Evolutionary conservation across 1,284 basidiomycete species (phyloP), one percentile per base, ranked within the genome.

Genomic region (Stereum hirsutum): DNA sequence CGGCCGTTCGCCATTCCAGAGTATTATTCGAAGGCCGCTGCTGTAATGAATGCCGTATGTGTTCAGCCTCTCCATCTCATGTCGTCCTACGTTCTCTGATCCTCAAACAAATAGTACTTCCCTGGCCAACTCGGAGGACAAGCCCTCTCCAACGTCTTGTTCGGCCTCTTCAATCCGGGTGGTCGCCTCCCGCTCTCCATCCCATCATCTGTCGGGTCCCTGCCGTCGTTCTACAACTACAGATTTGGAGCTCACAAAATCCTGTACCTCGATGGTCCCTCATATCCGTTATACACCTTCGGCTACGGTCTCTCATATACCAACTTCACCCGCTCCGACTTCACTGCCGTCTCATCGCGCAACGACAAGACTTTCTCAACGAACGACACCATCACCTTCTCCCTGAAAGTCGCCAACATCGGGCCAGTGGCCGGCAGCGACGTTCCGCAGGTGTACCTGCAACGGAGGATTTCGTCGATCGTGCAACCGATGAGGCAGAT

Each of bases 241-340:
- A 57, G 57, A 32, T 47, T 33, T 26, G 56, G 56, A 5, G 54
- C 55, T 5, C 58, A 55, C 30, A 52, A 45, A 2, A 48, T 49
- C 24, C 51, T 54, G 48, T 60, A 56, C 44, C 30, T 15, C 15
- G 30, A 34, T 21, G 19, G 30, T 19, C 33, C 31, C 25, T 27
- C 27, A 24, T 21, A 31, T 23, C 15, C 23, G 3, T 5, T 21
- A 46, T 58, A 58, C 40, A 55, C 50, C 30, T 59, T 59, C 41
- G 57, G 58, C 6, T 56, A 58, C 42, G 58, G 58, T 7, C 51
- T 55, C 32, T 57, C 56, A 27, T 60, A 57, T 45, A 55, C 57
- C 12, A 52, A 46, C 17, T 60, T 58, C 45, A 42, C 52, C 24
- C 27, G 48, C 6, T 44, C 48, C 19, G 47, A 45, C 30, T 60